A percentile compares a stretch with the other conserved stretches of the same genome.
These are phyloP conservation scores for Chrysoporthe puriensis DNA, from an alignment of 2,329 filamentous ascomycete species.

Conservation along the genomic window DNA sequence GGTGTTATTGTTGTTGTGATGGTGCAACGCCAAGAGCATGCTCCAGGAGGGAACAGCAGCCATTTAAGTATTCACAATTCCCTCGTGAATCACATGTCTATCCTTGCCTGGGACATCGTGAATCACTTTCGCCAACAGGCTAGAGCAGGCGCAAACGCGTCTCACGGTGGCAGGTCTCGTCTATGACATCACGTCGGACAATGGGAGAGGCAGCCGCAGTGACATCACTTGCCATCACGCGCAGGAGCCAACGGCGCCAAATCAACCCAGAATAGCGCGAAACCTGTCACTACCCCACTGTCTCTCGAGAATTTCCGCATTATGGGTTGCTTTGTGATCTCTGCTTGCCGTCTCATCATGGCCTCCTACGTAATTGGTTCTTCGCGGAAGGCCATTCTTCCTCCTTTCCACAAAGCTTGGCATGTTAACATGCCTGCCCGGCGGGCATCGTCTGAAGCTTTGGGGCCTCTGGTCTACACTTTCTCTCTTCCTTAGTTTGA, in stretches of 20 bases:
- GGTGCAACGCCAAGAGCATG: background rate
- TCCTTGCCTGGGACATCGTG: background rate
- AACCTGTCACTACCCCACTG: background rate
- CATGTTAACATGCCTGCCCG: background rate
- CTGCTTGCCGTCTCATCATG: background rate
- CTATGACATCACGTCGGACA: slow-evolving; percentile 17
- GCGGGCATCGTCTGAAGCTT: background rate
- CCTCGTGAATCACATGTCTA: background rate
- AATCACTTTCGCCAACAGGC: background rate
- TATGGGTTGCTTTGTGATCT: background rate
- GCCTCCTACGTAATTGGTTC: slow-evolving; percentile 9
- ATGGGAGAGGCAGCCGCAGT: background rate
- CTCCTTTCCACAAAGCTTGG: background rate
- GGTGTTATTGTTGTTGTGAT: slow-evolving; percentile 12
- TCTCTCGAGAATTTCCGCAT: background rate
- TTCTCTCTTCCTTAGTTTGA: too few relatives aligned
- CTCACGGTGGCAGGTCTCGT: background rate
- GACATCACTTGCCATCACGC: slow-evolving; percentile 8
- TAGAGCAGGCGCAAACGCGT: slow-evolving; percentile 3
- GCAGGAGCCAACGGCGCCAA: background rate
- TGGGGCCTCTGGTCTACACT: background rate
- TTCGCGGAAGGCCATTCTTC: background rate
- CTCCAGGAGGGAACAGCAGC: background rate
- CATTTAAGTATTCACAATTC: slow-evolving; percentile 9
- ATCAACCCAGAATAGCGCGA: background rate